Conservation (phyloP, 495 filamentous ascomycete species). For the Schizothecium vesticola region DNA sequence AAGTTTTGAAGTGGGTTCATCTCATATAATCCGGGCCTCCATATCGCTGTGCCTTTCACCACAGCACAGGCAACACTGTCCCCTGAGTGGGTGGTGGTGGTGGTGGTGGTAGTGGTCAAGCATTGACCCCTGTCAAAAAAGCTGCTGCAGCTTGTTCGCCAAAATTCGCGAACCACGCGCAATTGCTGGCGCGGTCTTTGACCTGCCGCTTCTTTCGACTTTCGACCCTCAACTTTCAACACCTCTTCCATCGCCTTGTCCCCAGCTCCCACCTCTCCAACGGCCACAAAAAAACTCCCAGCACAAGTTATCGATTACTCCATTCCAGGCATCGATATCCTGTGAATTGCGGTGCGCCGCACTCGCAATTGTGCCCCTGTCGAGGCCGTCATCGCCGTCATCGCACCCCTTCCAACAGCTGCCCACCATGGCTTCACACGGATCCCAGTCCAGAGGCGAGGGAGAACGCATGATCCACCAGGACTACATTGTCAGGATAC, state of each 20-base stretch:
- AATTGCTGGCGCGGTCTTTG: not conserved
- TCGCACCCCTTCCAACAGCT: not conserved
- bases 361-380: not conserved
- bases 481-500: slow-evolving; percentile 91
- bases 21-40: not conserved
- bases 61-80: too few species aligned
- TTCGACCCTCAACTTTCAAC: not conserved
- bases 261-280: not conserved
- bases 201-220: not conserved
- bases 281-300: not conserved
- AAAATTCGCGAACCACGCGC: not conserved
- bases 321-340: not conserved
- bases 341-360: not conserved
- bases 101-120: not conserved
- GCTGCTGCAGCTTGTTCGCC: not conserved
- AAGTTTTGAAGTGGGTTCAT: not conserved
- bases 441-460: slow-evolving; percentile 28
- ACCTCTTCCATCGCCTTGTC: not conserved
- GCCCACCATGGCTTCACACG: slow-evolving; percentile 23
- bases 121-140: not conserved
- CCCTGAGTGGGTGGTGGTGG: not conserved
- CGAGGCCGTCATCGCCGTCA: not conserved
- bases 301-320: not conserved
- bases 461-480: slow-evolving; percentile 71
- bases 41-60: not conserved